phyloP scores from a whole-genome alignment of 129 eudicot genomes.

The Pittosporum tobira region DNA sequence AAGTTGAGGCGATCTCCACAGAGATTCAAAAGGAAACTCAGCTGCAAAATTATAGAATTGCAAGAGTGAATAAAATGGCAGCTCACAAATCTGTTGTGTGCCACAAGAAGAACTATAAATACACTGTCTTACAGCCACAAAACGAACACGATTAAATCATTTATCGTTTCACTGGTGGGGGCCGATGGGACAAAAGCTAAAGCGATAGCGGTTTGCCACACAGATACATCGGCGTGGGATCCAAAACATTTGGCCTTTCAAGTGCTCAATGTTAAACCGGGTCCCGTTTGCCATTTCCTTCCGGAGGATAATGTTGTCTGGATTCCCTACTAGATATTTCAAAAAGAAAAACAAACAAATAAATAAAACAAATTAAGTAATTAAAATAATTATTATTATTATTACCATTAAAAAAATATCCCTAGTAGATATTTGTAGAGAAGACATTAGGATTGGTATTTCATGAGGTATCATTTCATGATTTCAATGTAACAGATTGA shows the following conservation, averaged over 20 bases:
- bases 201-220: slow-evolving; percentile 65
- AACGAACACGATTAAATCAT: slow-evolving; percentile 12
- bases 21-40: slow-evolving; percentile 5
- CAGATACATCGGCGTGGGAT: slow-evolving; percentile 60
- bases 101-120: slow-evolving; percentile 35
- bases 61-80: slow-evolving; percentile 13
- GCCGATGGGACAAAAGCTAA: slow-evolving; percentile 43
- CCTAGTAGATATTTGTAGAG: too few relatives aligned
- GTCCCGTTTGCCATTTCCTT: slow-evolving; percentile 73
- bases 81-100: slow-evolving; percentile 21
- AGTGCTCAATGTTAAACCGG: slow-evolving; percentile 60
- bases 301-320: slow-evolving; percentile 69
- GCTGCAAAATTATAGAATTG: slow-evolving; percentile 20
- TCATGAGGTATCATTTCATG: too few relatives aligned
- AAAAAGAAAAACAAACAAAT: too few relatives aligned
- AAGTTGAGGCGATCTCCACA: slow-evolving; percentile 27
- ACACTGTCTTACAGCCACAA: slow-evolving; percentile 49
- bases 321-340: slow-evolving; percentile 32
- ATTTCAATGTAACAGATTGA: too few relatives aligned
- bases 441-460: too few relatives aligned
- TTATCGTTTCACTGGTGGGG: slow-evolving; percentile 29
- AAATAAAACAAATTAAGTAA: too few relatives aligned
- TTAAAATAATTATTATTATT: too few relatives aligned
- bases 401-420: too few relatives aligned
- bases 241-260: slow-evolving; percentile 66